Evolutionary conservation across 495 filamentous ascomycete genomes (phyloP).

Genomic region (Pyronema omphalodes): DNA sequence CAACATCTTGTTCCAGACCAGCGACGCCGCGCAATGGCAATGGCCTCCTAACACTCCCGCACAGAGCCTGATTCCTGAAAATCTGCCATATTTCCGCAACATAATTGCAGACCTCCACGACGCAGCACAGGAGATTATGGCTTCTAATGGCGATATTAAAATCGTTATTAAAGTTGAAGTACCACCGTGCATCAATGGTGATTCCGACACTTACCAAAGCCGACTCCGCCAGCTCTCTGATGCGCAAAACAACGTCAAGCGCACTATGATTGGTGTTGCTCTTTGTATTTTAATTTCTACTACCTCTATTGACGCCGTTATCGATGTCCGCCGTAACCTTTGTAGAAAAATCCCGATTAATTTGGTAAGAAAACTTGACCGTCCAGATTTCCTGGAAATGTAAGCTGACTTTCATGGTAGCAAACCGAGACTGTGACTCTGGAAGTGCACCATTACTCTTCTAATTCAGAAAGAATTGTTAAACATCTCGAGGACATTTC

Average conservation of each 20-base stretch:
- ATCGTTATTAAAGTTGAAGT: conserved; percentile 67
- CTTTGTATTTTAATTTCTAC: not conserved
- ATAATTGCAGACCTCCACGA: conserved; percentile 60
- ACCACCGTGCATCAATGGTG: conserved; percentile 27
- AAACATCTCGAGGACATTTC: conserved; percentile 74
- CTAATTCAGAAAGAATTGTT: too few relatives aligned
- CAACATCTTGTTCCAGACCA: conserved; percentile 77
- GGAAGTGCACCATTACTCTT: conserved; percentile 70
- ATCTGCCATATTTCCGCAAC: conserved; percentile 70
- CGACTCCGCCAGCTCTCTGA: not conserved
- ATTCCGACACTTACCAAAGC: conserved; percentile 30
- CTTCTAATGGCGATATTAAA: conserved; percentile 43
- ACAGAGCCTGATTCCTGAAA: conserved; percentile 46
- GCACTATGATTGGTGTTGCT: conserved; percentile 1
- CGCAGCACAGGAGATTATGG: conserved; percentile 50
- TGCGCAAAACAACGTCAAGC: not conserved
- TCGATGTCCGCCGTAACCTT: not conserved
- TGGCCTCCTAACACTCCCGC: conserved; percentile 73
- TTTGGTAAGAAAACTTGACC: conserved; percentile 15
- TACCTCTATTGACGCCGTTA: not conserved
- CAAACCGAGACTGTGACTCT: conserved; percentile 82
- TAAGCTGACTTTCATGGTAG: conserved; percentile 31
- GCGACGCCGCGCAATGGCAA: conserved; percentile 72
- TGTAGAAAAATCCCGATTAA: not conserved
- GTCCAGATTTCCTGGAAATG: not conserved